A percentile compares a stretch with the other conserved stretches of the same genome.
Conservation (phyloP, 2,329 filamentous ascomycete genomes). For the Stylonectria norvegica region DNA sequence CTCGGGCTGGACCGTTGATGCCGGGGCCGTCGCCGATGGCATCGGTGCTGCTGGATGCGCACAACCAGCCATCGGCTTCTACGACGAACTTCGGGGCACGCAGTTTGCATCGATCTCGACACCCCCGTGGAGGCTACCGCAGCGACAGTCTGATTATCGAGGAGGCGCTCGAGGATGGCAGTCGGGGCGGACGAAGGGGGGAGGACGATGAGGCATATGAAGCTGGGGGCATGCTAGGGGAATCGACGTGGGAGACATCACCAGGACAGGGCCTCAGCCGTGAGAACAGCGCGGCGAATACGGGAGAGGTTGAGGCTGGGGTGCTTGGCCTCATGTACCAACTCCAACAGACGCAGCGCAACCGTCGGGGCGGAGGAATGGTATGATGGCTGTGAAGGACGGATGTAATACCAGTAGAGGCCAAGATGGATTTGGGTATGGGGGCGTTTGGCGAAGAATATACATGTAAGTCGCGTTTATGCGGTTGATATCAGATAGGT, state of each 20-base stretch:
- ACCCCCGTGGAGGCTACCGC: constrained; percentile 43
- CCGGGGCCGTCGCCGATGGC: constrained; percentile 63
- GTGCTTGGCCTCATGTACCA: constrained; percentile 58
- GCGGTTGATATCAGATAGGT: too few relatives aligned
- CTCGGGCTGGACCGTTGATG: constrained; percentile 37
- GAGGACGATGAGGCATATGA: constrained; percentile 55
- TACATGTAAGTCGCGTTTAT: too few relatives aligned
- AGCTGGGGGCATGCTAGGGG: constrained; percentile 49
- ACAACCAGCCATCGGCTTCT: constrained; percentile 69
- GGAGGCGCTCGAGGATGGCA: constrained; percentile 50
- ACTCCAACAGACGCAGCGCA: constrained; percentile 55
- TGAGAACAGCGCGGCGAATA: constrained; percentile 48
- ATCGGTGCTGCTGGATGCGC: constrained; percentile 70
- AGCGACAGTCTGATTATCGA: constrained; percentile 53
- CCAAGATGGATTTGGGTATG: too few relatives aligned
- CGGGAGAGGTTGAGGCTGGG: constrained; percentile 49
- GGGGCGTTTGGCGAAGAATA: too few relatives aligned
- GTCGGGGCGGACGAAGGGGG: constrained; percentile 40
- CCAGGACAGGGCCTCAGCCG: constrained; percentile 49
- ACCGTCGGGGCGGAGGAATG: constrained; percentile 43
- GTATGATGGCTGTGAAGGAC: too few relatives aligned
- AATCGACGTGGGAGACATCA: constrained; percentile 59
- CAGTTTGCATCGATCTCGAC: constrained; percentile 46
- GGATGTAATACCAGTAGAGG: too few relatives aligned
- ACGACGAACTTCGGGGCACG: constrained; percentile 43